Percentiles rank a stretch among this genome's conserved stretches.
Evolutionary conservation across 2,329 filamentous ascomycete species (phyloP).

Genomic region (Paraphoma sp.): DNA sequence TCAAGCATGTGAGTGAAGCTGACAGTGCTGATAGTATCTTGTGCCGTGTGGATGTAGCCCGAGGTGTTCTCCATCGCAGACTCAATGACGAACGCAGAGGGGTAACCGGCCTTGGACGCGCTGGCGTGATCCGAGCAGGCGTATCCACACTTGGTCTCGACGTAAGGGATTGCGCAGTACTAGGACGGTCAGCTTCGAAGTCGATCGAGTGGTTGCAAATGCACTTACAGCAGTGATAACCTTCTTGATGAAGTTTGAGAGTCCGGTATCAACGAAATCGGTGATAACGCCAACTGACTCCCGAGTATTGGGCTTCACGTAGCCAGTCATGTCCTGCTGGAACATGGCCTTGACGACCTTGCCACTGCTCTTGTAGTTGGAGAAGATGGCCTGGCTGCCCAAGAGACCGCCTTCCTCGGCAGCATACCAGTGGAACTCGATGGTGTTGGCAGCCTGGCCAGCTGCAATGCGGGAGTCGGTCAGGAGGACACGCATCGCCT

Average conservation of each 20-base stretch:
- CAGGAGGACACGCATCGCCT: constrained; percentile 82
- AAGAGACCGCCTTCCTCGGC: constrained; percentile 87
- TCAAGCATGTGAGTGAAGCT: constrained; percentile 89
- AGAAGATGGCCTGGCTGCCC: constrained; percentile 87
- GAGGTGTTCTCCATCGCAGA: constrained; percentile 67
- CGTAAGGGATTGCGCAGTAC: constrained; percentile 86
- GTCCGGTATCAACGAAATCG: constrained; percentile 80
- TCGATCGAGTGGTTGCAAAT: neutral
- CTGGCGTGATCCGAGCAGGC: constrained; percentile 78
- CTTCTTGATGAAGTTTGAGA: constrained; percentile 88
- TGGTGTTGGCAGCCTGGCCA: constrained; percentile 78
- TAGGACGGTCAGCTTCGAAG: constrained; percentile 28
- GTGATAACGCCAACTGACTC: constrained; percentile 91
- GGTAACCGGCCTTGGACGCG: constrained; percentile 74
- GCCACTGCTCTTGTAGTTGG: constrained; percentile 73
- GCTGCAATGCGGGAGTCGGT: constrained; percentile 69
- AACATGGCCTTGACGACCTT: constrained; percentile 91
- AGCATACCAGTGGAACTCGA: constrained; percentile 97
- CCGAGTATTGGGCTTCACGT: constrained; percentile 75
- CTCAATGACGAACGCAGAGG: constrained; percentile 77
- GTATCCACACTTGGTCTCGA: constrained; percentile 87
- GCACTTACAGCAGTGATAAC: constrained; percentile 65
- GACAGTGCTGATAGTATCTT: constrained; percentile 71
- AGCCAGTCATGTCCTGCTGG: constrained; percentile 93
- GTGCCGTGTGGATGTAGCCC: constrained; percentile 70